A percentile compares a stretch with the other conserved stretches of the same genome.
Evolutionary conservation across 345 rosid species (phyloP).

Genomic region (Syzygium grande): DNA sequence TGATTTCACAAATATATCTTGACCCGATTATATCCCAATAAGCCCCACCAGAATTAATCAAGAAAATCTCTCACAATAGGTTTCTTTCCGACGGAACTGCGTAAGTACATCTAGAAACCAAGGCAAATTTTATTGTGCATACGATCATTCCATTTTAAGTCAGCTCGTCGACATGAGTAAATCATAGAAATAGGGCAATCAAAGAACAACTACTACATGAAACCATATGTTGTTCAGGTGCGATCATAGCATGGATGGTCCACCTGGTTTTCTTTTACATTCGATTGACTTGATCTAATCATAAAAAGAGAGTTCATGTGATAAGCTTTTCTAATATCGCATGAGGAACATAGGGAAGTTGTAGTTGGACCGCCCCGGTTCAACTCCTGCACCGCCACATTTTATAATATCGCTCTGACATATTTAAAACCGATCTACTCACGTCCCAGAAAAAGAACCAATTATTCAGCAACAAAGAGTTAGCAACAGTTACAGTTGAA

Average conservation of each 20-base stretch:
- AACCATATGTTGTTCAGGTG: neutral
- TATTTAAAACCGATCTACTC: neutral
- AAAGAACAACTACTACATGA: neutral
- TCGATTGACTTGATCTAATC: neutral
- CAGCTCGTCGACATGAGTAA: neutral
- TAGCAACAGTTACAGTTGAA: conserved; percentile 35
- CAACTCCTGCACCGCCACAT: neutral
- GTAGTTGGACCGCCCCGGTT: conserved; percentile 16
- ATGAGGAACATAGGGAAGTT: neutral
- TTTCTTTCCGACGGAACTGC: neutral
- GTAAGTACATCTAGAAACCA: neutral
- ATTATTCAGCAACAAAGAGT: neutral
- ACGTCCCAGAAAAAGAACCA: neutral
- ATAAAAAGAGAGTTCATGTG: neutral
- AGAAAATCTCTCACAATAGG: neutral
- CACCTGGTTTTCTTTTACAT: neutral
- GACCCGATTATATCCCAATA: neutral
- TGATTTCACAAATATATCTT: neutral
- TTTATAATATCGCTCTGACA: neutral
- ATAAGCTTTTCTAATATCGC: neutral
- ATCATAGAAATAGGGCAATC: neutral
- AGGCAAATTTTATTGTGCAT: neutral
- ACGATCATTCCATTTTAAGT: neutral
- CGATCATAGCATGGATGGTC: neutral
- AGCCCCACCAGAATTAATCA: neutral